These are phyloP conservation scores for Davidsoniella eucalypti DNA, from an alignment of 2,329 filamentous ascomycete genomes.

Conservation along the genomic window DNA sequence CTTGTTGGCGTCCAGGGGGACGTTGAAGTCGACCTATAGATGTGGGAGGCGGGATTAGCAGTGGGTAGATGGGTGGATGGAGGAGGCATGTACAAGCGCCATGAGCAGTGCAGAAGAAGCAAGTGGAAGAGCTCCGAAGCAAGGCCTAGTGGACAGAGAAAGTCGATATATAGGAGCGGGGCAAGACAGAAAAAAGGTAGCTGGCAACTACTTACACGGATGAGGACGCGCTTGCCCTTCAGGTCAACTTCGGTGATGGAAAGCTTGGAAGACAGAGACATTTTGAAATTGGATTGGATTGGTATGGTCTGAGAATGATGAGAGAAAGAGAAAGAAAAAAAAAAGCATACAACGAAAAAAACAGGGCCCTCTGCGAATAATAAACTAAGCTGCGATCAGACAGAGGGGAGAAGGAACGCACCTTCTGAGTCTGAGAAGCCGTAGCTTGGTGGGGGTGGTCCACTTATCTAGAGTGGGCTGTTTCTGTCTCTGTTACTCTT, in stretches of 20 bases:
- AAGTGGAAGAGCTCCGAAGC: constrained; percentile 1
- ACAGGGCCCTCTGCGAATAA: not conserved
- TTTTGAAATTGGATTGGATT: constrained; percentile 29
- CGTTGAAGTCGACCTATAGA: constrained; percentile 93
- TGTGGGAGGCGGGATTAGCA: not conserved
- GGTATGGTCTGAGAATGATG: constrained; percentile 2
- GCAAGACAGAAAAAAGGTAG: not conserved
- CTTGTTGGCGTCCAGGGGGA: constrained; percentile 82
- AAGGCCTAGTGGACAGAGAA: not conserved
- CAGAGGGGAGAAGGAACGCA: not conserved
- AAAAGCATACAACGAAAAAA: not conserved
- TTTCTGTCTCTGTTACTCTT: no score
- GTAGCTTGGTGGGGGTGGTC: no score
- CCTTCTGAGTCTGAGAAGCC: no score
- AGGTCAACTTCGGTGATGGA: constrained; percentile 91
- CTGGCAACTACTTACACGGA: constrained; percentile 55
- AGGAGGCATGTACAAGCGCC: not conserved
- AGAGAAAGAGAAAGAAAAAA: not conserved
- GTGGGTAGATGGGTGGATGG: not conserved
- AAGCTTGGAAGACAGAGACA: constrained; percentile 99
- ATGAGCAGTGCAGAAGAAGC: not conserved
- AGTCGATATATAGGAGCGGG: not conserved
- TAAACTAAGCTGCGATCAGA: not conserved
- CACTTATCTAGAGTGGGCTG: no score
- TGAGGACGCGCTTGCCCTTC: constrained; percentile 95